Evolutionary conservation across 1,139 yeast genomes (phyloP).

Genomic region (Candida sp.): DNA sequence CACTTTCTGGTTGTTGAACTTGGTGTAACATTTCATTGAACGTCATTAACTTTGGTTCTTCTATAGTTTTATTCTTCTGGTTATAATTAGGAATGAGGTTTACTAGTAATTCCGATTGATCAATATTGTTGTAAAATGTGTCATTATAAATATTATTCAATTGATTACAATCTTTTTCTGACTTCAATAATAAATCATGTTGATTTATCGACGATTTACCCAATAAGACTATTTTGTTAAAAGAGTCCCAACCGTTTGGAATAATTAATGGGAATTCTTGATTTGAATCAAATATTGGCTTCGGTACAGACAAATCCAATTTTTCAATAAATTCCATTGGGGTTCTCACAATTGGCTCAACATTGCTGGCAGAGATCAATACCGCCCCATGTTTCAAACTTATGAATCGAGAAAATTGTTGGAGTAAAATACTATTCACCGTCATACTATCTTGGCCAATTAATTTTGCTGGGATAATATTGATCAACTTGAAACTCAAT

Average conservation of each 20-base stretch:
- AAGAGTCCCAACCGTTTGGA: constrained; percentile 50
- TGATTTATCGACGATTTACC: constrained; percentile 23
- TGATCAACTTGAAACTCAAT: constrained; percentile 13
- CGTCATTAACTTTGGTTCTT: not conserved
- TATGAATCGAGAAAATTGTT: constrained; percentile 52
- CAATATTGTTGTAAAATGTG: not conserved
- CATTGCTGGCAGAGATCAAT: constrained; percentile 5
- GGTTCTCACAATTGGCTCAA: constrained; percentile 23
- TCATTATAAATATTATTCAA: not conserved
- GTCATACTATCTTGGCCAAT: constrained; percentile 17
- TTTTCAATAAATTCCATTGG: constrained; percentile 9
- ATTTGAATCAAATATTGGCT: constrained; percentile 8
- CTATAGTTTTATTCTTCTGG: not conserved
- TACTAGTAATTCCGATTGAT: not conserved
- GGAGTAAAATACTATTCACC: constrained; percentile 26
- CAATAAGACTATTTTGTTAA: constrained; percentile 45
- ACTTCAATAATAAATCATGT: constrained; percentile 12
- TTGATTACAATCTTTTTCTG: constrained; percentile 1
- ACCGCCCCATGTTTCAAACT: constrained; percentile 37
- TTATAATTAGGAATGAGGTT: not conserved
- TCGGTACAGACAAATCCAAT: constrained; percentile 2
- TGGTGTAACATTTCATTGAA: not conserved
- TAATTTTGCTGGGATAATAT: constrained; percentile 15
- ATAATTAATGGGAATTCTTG: constrained; percentile 17
- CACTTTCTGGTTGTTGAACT: not conserved